These are phyloP conservation scores for Boletus coccyginus DNA, from an alignment of 768 basidiomycete genomes.

Conservation along the genomic window DNA sequence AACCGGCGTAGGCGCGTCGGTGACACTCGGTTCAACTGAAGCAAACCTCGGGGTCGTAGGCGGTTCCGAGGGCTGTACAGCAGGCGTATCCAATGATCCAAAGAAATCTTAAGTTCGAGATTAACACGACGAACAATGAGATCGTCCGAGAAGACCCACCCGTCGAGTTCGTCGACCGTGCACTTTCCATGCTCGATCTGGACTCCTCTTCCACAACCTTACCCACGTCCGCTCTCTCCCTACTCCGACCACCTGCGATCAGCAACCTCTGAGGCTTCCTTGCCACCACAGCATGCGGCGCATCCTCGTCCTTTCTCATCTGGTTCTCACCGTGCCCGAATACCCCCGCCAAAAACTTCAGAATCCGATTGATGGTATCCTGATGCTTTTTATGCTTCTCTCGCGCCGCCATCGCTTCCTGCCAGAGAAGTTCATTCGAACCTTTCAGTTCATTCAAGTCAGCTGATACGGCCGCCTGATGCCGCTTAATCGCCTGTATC, in stretches of 20 bases:
- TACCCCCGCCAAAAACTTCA: conserved; percentile 91
- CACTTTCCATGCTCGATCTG: conserved; percentile 28
- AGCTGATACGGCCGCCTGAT: conserved; percentile 87
- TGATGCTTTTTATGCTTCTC: conserved; percentile 88
- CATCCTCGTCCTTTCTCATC: conserved; percentile 33
- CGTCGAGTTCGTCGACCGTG: conserved; percentile 16
- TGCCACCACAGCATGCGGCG: conserved; percentile 45
- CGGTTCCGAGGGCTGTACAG: conserved; percentile 35
- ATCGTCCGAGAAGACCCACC: not conserved
- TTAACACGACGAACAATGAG: conserved; percentile 1
- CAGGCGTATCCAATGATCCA: conserved; percentile 48
- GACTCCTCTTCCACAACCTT: conserved; percentile 43
- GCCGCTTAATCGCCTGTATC: conserved; percentile 83
- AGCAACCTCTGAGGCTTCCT: conserved; percentile 56
- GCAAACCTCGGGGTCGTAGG: conserved; percentile 24
- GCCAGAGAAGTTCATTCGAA: conserved; percentile 90
- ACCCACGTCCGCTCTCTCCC: conserved; percentile 34
- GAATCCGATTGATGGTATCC: conserved; percentile 93
- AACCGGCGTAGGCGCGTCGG: conserved; percentile 16
- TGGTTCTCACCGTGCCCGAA: conserved; percentile 60
- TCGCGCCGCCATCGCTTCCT: conserved; percentile 77
- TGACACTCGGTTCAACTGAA: conserved; percentile 24
- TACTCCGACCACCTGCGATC: conserved; percentile 55
- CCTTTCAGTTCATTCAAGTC: conserved; percentile 87
- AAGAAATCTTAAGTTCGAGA: conserved; percentile 34